phyloP scores from a whole-genome alignment of 73 alveolate genomes.

The Paramecium caudatum region DNA sequence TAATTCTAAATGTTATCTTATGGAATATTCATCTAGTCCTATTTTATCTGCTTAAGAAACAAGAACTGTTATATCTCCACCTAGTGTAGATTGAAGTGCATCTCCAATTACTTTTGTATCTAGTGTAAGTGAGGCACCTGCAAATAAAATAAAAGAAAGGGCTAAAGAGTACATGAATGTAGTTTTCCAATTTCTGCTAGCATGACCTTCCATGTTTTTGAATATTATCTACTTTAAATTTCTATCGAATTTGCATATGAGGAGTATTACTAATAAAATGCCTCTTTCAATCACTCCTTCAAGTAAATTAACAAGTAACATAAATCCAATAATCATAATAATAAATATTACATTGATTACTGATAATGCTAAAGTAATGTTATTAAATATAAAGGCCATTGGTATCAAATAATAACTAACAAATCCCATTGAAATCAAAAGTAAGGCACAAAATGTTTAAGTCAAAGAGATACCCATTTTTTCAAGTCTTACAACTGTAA shows the following conservation, averaged over 20 bases:
- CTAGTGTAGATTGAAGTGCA: conserved; percentile 79
- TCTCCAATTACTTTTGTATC: conserved; percentile 82
- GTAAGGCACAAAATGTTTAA: conserved; percentile 82
- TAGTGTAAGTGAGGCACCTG: conserved; percentile 92
- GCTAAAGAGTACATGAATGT: conserved; percentile 95
- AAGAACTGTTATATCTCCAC: conserved; percentile 85
- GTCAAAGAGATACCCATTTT: conserved; percentile 93
- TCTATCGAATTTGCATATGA: conserved; percentile 82
- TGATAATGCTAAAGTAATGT: conserved; percentile 87
- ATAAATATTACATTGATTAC: conserved; percentile 89
- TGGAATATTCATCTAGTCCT: conserved; percentile 85
- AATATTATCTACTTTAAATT: conserved; percentile 85
- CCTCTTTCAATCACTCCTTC: conserved; percentile 83
- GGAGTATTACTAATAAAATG: conserved; percentile 75
- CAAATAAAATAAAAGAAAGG: conserved; percentile 90
- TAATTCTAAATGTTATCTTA: conserved; percentile 70
- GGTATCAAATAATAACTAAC: conserved; percentile 96
- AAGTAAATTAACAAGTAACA: conserved; percentile 83
- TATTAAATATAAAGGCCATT: conserved; percentile 85
- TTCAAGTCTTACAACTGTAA: conserved; percentile 90
- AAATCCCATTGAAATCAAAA: conserved; percentile 89
- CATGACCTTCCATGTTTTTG: conserved; percentile 94
- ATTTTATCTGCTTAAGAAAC: conserved; percentile 68
- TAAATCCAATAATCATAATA: conserved; percentile 94
- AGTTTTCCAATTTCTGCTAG: conserved; percentile 92